Percentiles rank a stretch among this genome's conserved stretches.
phyloP scores from a whole-genome alignment of 768 basidiomycete species.

The Boletellus emodensis region DNA sequence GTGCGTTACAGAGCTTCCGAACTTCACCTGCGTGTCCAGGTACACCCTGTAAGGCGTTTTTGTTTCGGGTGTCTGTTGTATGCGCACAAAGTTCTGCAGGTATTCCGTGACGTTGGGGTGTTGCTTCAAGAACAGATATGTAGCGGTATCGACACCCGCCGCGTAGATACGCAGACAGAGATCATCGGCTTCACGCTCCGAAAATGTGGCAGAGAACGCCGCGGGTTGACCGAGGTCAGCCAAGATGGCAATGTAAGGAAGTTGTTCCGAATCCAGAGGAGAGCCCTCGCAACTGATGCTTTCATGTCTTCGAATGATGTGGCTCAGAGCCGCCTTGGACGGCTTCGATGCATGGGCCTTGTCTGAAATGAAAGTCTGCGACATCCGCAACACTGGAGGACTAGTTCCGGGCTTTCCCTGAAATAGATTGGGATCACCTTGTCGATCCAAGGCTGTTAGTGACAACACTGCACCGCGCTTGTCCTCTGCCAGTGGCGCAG shows the following conservation, averaged over 20 bases:
- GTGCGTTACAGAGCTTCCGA: no score
- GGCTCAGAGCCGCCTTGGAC: neutral
- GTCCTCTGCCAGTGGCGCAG: slow-evolving; percentile 14
- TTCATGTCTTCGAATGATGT: neutral
- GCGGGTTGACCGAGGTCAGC: slow-evolving; percentile 5
- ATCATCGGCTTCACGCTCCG: neutral
- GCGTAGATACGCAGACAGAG: slow-evolving; percentile 8
- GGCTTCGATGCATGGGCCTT: neutral
- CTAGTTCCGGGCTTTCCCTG: neutral
- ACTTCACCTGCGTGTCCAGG: slow-evolving; percentile 1
- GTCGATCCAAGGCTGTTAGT: slow-evolving; percentile 8
- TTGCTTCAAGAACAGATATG: slow-evolving; percentile 6
- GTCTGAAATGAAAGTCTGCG: slow-evolving; percentile 20
- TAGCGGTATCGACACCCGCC: neutral
- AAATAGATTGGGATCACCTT: slow-evolving; percentile 15
- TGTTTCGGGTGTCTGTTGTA: neutral
- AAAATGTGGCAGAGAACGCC: slow-evolving; percentile 2
- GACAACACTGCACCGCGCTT: slow-evolving; percentile 15
- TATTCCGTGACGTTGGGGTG: neutral
- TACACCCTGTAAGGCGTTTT: neutral
- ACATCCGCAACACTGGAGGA: neutral
- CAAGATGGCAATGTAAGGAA: slow-evolving; percentile 9
- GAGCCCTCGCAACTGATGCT: neutral
- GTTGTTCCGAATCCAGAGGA: neutral
- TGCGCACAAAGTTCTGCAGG: neutral